Percentiles rank a stretch among this genome's conserved stretches.
phyloP scores from a whole-genome alignment of 768 basidiomycete species.

The Phanerodontia chrysosporium region DNA sequence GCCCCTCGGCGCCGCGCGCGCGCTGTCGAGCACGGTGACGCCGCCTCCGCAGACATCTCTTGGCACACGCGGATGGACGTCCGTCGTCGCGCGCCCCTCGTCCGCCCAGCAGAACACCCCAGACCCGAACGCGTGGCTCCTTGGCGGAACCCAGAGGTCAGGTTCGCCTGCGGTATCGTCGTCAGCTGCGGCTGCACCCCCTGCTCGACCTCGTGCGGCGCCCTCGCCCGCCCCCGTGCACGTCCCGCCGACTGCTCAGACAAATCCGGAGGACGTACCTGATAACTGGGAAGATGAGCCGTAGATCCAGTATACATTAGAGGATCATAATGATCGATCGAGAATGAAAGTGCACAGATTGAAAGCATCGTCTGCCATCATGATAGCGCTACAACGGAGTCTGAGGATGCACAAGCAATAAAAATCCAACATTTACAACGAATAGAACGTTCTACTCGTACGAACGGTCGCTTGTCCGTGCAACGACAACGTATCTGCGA shows the following conservation, averaged over 20 bases:
- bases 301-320: conserved; percentile 16
- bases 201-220: background rate
- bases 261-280: conserved; percentile 32
- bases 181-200: background rate
- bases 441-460: too few species aligned
- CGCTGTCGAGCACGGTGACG: conserved; percentile 10
- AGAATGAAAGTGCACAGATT: too few species aligned
- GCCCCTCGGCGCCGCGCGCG: conserved; percentile 23
- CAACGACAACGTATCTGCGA: background rate
- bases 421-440: too few species aligned
- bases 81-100: conserved; percentile 25
- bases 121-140: conserved; percentile 13
- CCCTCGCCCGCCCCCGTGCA: background rate
- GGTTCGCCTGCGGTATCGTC: background rate
- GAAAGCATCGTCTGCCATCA: too few species aligned
- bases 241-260: background rate
- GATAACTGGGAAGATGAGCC: conserved; percentile 56
- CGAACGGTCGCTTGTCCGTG: background rate
- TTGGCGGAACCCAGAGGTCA: background rate
- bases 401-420: too few species aligned
- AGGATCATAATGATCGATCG: background rate
- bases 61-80: conserved; percentile 29
- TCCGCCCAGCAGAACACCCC: conserved; percentile 7
- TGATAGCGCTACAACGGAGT: too few species aligned
- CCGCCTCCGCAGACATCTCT: conserved; percentile 7